A percentile compares a stretch with the other conserved stretches of the same genome.
Conservation (phyloP, 1,139 yeast genomes). For the Blastobotrys petasosporus region DNA sequence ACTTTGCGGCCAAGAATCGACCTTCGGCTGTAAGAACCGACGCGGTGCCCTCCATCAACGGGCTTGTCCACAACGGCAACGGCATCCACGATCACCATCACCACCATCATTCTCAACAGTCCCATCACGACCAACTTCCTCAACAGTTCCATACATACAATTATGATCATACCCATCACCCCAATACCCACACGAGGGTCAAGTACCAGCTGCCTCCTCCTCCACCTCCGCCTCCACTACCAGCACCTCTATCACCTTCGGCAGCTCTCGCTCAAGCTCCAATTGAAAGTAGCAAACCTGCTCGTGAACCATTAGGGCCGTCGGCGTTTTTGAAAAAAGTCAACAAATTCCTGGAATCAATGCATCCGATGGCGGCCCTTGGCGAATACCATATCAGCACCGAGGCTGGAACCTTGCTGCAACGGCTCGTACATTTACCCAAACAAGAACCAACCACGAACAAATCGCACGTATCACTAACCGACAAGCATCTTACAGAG, state of each 20-base stretch:
- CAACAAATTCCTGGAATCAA: constrained; percentile 5
- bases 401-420: not conserved
- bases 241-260: not conserved
- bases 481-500: constrained; percentile 18
- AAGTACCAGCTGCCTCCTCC: not conserved
- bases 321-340: constrained; percentile 3
- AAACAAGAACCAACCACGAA: not conserved
- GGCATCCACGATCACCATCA: no score
- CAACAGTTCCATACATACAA: not conserved
- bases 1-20: constrained; percentile 9
- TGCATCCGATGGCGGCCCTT: constrained; percentile 5
- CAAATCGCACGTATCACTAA: not conserved
- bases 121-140: no score
- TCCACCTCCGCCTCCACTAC: not conserved
- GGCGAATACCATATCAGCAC: constrained; percentile 1
- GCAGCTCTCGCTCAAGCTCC: not conserved
- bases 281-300: not conserved
- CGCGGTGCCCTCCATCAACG: no score
- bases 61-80: no score
- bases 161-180: not conserved
- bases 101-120: not conserved
- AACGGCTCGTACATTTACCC: not conserved
- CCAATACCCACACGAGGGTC: not conserved
- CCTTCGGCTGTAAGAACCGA: no score
- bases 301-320: constrained; percentile 7